Percentiles rank a stretch among this genome's conserved stretches.
phyloP scores from a whole-genome alignment of 257 asterid species.

The Buddleja alternifolia region DNA sequence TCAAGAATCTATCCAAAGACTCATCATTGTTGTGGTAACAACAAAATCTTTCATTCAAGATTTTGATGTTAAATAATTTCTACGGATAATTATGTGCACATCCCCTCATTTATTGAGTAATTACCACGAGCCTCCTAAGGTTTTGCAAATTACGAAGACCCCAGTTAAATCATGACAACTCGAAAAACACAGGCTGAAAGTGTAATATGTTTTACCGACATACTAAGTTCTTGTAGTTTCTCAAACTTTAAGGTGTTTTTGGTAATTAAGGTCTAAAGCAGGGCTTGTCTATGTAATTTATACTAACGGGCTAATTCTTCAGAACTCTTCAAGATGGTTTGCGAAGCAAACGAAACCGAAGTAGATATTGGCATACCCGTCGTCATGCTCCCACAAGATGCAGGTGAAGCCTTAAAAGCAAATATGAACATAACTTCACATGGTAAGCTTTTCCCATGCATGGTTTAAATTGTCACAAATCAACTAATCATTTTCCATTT shows the following conservation, averaged over 20 bases:
- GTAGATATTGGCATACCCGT: slow-evolving; percentile 71
- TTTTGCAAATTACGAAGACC: too few relatives aligned
- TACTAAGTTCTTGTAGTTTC: too few relatives aligned
- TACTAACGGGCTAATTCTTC: slow-evolving; percentile 28
- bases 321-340: slow-evolving; percentile 99
- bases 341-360: slow-evolving; percentile 76
- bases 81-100: neutral
- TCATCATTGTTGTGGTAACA: neutral
- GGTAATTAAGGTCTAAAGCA: too few relatives aligned
- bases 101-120: too few relatives aligned
- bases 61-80: slow-evolving; percentile 5
- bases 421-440: slow-evolving; percentile 52
- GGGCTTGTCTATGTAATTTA: too few relatives aligned
- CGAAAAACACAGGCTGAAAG: too few relatives aligned
- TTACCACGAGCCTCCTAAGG: too few relatives aligned
- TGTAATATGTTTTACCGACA: too few relatives aligned
- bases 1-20: neutral
- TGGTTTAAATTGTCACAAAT: slow-evolving; percentile 1
- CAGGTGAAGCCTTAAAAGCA: slow-evolving; percentile 67
- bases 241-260: too few relatives aligned
- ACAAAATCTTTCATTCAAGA: neutral
- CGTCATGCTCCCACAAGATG: slow-evolving; percentile 95
- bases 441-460: slow-evolving; percentile 51
- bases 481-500: neutral
- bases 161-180: too few relatives aligned